Conservation (phyloP, 768 basidiomycete genomes). For the Termitomyces sp. region DNA sequence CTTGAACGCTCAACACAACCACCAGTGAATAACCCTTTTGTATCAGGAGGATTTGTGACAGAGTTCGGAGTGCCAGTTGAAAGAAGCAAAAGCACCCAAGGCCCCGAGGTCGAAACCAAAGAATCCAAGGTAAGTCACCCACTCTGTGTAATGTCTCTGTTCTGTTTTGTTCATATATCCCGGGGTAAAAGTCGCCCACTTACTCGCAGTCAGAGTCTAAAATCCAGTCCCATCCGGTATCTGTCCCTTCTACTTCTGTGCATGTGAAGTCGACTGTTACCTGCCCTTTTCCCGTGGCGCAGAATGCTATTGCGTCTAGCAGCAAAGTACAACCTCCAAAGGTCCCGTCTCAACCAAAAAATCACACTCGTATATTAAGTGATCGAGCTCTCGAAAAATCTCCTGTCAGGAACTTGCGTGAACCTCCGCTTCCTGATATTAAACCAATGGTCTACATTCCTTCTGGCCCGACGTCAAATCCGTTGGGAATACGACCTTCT, state of each 20-base stretch:
- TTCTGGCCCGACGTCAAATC: conserved; percentile 43
- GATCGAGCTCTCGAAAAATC: conserved; percentile 18
- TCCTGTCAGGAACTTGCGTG: not conserved
- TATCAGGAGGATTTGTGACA: conserved; percentile 44
- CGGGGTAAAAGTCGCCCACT: not conserved
- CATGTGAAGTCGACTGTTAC: not conserved
- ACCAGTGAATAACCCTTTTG: conserved; percentile 35
- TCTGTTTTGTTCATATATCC: not conserved
- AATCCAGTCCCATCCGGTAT: not conserved
- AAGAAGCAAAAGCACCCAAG: not conserved
- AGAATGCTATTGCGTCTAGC: conserved; percentile 31
- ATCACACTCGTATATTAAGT: conserved; percentile 6
- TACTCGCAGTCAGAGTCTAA: not conserved
- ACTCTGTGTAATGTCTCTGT: not conserved
- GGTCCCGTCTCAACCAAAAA: conserved; percentile 1
- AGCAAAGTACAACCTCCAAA: conserved; percentile 24
- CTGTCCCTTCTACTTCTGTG: not conserved
- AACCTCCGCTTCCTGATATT: conserved; percentile 28
- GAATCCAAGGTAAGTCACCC: conserved; percentile 5
- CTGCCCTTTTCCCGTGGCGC: not conserved
- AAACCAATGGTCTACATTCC: conserved; percentile 33
- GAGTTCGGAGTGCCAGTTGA: conserved; percentile 29
- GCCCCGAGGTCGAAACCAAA: not conserved
- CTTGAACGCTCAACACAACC: conserved; percentile 8
- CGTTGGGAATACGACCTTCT: conserved; percentile 51